Conservation (phyloP, 306 rosid genomes). For the Carpinus viminea region DNA sequence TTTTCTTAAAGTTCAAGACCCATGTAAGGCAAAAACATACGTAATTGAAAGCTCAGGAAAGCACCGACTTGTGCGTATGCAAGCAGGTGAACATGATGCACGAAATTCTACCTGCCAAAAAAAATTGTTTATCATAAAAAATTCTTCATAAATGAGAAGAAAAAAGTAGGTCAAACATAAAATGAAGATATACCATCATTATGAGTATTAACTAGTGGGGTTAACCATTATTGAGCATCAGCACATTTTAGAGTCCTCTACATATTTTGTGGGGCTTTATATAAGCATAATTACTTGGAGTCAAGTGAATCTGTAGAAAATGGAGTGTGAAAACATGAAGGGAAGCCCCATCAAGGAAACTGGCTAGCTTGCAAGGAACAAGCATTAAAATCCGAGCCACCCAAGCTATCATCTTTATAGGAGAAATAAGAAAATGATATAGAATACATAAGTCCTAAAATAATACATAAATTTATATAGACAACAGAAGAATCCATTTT, state of each 20-base stretch:
- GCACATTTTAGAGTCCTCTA: background rate
- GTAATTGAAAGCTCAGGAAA: slow-evolving; percentile 87
- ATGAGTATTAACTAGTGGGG: background rate
- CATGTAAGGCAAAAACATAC: slow-evolving; percentile 48
- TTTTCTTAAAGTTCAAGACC: slow-evolving; percentile 4
- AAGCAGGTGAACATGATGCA: slow-evolving; percentile 64
- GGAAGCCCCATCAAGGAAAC: background rate
- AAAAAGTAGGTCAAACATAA: background rate
- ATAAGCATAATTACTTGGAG: background rate
- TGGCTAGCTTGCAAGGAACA: background rate
- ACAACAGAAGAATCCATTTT: background rate
- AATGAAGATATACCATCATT: background rate
- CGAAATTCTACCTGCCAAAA: slow-evolving; percentile 71
- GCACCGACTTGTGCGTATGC: slow-evolving; percentile 69
- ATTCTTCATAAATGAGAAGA: background rate
- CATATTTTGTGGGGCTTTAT: background rate
- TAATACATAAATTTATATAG: background rate
- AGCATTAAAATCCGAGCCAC: background rate
- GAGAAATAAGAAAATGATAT: background rate
- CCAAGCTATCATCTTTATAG: background rate
- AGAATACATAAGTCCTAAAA: background rate
- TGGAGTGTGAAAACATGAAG: background rate
- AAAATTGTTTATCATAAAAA: slow-evolving; percentile 5
- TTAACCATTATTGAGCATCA: background rate
- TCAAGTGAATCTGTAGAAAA: background rate